These are phyloP conservation scores for Zostera marina DNA, from an alignment of 116 monocot genomes.

Conservation along the genomic window DNA sequence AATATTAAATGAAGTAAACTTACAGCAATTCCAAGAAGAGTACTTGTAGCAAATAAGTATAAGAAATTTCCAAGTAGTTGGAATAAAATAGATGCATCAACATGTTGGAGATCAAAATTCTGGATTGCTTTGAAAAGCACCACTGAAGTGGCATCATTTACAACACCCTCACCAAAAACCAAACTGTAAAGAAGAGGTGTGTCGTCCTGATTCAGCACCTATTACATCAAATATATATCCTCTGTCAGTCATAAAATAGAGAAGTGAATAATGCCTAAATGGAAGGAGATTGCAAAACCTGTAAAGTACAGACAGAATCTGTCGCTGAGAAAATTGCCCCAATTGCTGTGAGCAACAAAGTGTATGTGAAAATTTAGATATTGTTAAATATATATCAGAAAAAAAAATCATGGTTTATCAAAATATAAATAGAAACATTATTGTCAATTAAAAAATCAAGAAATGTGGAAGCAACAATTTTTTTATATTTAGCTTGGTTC, in stretches of 20 bases:
- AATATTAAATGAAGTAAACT: slow-evolving; percentile 12
- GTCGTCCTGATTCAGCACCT: slow-evolving; percentile 94
- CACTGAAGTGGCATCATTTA: slow-evolving; percentile 96
- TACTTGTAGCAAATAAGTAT: slow-evolving; percentile 71
- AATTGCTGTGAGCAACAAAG: slow-evolving; percentile 46
- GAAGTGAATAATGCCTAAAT: neutral
- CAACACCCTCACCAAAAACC: slow-evolving; percentile 97
- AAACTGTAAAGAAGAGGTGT: slow-evolving; percentile 80
- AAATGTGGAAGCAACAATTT: too few species aligned
- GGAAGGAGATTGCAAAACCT: slow-evolving; percentile 25
- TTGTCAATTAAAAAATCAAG: neutral
- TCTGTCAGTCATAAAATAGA: neutral
- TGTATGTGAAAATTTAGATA: neutral
- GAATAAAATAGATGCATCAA: slow-evolving; percentile 28
- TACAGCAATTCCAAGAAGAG: slow-evolving; percentile 71
- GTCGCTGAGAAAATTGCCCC: slow-evolving; percentile 96
- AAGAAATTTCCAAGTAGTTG: slow-evolving; percentile 61
- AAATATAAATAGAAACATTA: neutral
- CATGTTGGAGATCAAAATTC: slow-evolving; percentile 60
- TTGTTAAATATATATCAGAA: neutral
- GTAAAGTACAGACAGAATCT: slow-evolving; percentile 98
- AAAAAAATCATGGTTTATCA: neutral
- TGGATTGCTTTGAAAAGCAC: slow-evolving; percentile 95
- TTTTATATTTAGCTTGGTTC: too few species aligned
- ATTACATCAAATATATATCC: slow-evolving; percentile 1